Base-by-base conservation (phyloP, 2,329 filamentous ascomycete species). In the Leptosphaerulina australis region DNA sequence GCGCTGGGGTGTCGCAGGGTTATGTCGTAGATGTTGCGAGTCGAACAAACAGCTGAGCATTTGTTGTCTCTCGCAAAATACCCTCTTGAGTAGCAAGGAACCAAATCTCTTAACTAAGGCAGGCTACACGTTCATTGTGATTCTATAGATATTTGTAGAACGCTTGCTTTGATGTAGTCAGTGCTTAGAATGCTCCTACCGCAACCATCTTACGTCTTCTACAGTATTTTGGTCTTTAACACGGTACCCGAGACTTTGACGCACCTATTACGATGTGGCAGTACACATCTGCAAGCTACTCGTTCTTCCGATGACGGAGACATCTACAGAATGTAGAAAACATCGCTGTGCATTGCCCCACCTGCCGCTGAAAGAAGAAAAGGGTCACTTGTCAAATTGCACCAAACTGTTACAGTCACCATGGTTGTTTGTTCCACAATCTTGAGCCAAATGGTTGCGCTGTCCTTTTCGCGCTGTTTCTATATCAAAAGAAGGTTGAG, bases 401-500 rank as follows among this genome's bases (percentile, higher is more conserved):
- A 26, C 65, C 74, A 8, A 70, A 77, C 21, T 97, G 92, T 91
- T 94, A 95, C 70, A 67, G 69, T 11, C 74, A 77, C 1, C 82
- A 96, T 67, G 82, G 82, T 4, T 70, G 72, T 12, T 71, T 73
- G 1, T 79, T 96, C 12, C 75, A 86, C 64, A 76, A 79, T 0
- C 74, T 82, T 6, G 77, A 81, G 21, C 83, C 82, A 1, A 76
- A 86, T 62, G 76, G 79, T 1, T 75, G 83, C 1, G 87, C 88
- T 2, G 74, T 96, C 1, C 76, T 96, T 0, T 92, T 88, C 1
- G 86, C 87, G 2, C 73, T 97, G 0, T 81, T 95, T 0, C 90
- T 91, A 0, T 86, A 91, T 55, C 85, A 81, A 57, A 81, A 91
- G 44, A 86, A 84, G 2, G 91, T 66, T 83, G 90, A 21, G 88